phyloP scores from a whole-genome alignment of 2,329 filamentous ascomycete species.

The Sporothrix euskadiensis region DNA sequence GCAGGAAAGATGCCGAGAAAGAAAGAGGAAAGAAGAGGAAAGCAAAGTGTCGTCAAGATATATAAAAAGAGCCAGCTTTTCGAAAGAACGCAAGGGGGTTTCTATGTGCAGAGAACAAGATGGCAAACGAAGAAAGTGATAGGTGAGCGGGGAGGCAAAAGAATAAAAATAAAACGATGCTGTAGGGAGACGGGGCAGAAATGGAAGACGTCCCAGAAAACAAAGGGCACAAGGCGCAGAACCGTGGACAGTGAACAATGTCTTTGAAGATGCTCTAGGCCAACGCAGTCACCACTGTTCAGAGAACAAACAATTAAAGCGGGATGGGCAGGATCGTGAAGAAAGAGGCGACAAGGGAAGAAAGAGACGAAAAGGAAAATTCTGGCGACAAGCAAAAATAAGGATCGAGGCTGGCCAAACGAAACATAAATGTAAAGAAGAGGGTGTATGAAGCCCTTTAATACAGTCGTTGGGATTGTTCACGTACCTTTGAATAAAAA shows the following conservation, averaged over 20 bases:
- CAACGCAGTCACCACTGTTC: conserved; percentile 21
- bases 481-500: conserved; percentile 1
- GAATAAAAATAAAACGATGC: neutral
- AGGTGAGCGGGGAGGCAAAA: conserved; percentile 1
- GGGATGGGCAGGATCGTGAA: neutral
- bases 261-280: neutral
- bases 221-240: neutral
- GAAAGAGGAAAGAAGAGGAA: conserved; percentile 2
- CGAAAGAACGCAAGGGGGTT: neutral
- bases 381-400: conserved; percentile 9
- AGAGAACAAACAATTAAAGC: conserved; percentile 15
- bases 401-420: neutral
- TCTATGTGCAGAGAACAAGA: neutral
- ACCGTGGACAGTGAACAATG: conserved; percentile 12
- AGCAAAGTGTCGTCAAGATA: conserved; percentile 1
- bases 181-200: neutral
- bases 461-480: conserved; percentile 27
- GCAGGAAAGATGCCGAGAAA: neutral
- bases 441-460: conserved; percentile 20
- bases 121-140: conserved; percentile 11
- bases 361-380: neutral
- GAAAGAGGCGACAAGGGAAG: neutral
- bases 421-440: conserved; percentile 9
- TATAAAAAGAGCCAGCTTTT: conserved; percentile 31
- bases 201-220: neutral